Evolutionary conservation across 176 grass and related monocot genomes (phyloP).

Genomic region (Paspalum notatum): DNA sequence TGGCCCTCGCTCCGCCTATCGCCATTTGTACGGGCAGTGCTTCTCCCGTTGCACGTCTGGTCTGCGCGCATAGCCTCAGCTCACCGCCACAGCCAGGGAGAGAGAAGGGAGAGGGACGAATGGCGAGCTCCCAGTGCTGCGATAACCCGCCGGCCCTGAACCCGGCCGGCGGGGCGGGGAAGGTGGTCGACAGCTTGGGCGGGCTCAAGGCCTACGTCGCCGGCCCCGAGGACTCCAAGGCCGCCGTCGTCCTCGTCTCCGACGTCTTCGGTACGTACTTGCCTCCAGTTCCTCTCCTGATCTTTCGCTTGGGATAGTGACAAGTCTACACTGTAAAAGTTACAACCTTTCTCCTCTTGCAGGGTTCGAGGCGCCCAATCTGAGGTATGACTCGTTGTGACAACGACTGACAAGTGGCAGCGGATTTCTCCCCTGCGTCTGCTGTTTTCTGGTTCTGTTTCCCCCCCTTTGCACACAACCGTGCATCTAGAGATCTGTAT

Average conservation of each 20-base stretch:
- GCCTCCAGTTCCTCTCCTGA: not conserved
- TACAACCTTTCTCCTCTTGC: constrained; percentile 12
- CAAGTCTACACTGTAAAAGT: not conserved
- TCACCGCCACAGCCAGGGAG: not conserved
- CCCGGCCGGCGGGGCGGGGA: constrained; percentile 54
- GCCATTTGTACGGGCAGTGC: not conserved
- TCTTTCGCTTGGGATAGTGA: not conserved
- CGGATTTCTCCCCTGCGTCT: not conserved
- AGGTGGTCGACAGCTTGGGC: constrained; percentile 75
- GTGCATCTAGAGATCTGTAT: not conserved
- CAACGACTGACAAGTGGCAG: not conserved
- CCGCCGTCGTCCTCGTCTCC: constrained; percentile 70
- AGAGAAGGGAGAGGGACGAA: not conserved
- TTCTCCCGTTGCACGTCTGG: not conserved
- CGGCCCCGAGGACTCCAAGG: constrained; percentile 51
- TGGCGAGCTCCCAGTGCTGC: constrained; percentile 86
- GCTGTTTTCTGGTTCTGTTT: not conserved
- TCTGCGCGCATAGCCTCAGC: not conserved
- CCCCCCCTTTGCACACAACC: not conserved
- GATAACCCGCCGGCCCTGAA: constrained; percentile 58
- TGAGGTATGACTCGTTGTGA: not conserved
- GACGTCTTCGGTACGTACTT: constrained; percentile 73
- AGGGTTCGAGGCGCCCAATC: constrained; percentile 25
- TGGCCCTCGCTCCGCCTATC: not conserved
- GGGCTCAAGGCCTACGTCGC: constrained; percentile 71